These are phyloP conservation scores for Penicillium waksmanii DNA, from an alignment of 495 filamentous ascomycete species.

Conservation along the genomic window DNA sequence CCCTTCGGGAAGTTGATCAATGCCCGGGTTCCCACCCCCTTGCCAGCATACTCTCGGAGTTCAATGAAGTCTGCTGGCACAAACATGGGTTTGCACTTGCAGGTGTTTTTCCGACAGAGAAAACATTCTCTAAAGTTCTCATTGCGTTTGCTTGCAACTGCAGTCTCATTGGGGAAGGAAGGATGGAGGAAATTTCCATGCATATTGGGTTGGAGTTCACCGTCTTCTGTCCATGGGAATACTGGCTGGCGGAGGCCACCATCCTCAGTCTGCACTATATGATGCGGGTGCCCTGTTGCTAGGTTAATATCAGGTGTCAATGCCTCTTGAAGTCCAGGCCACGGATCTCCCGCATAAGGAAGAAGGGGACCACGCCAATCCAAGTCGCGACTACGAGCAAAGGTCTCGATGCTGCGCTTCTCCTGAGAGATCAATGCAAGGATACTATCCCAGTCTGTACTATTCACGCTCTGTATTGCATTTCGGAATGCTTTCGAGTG, in stretches of 20 bases:
- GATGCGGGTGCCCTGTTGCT: conserved; percentile 26
- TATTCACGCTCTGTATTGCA: conserved; percentile 7
- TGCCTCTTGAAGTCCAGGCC: conserved; percentile 8
- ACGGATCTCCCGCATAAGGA: conserved; percentile 8
- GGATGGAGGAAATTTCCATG: conserved; percentile 4
- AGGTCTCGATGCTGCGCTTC: conserved; percentile 33
- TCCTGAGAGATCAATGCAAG: conserved; percentile 23
- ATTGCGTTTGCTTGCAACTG: background rate
- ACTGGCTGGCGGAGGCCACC: conserved; percentile 17
- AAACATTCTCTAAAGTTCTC: background rate
- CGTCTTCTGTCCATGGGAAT: conserved; percentile 10
- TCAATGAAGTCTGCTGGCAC: conserved; percentile 34
- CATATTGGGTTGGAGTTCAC: conserved; percentile 24
- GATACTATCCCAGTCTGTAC: conserved; percentile 26
- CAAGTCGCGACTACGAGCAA: conserved; percentile 31
- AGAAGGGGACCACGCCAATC: conserved; percentile 35
- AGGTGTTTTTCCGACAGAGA: conserved; percentile 3
- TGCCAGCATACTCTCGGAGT: conserved; percentile 32
- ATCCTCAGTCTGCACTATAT: conserved; percentile 17
- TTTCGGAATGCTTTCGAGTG: conserved; percentile 36
- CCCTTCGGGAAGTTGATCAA: conserved; percentile 30
- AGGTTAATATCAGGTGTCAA: conserved; percentile 18
- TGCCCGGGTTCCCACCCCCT: conserved; percentile 39
- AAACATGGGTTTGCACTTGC: conserved; percentile 22
- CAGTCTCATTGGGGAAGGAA: background rate